These are phyloP conservation scores for Casuarina equisetifolia DNA, from an alignment of 306 rosid genomes.

Conservation along the genomic window DNA sequence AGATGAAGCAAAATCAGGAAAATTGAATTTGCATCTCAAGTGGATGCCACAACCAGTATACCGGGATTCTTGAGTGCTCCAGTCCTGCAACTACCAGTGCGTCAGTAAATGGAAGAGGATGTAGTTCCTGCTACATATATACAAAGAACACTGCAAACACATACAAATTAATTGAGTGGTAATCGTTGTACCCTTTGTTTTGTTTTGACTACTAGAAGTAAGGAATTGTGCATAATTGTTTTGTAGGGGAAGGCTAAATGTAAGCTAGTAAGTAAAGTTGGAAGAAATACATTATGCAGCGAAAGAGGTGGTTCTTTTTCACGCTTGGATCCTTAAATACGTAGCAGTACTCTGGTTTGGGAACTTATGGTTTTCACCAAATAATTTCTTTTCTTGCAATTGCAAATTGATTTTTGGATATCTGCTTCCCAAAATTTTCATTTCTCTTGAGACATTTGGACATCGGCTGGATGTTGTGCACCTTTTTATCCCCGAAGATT, in stretches of 20 bases:
- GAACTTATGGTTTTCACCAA: neutral
- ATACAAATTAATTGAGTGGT: constrained; percentile 7
- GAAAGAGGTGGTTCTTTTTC: neutral
- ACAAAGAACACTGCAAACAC: constrained; percentile 5
- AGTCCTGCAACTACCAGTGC: neutral
- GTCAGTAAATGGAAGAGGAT: neutral
- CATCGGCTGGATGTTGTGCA: neutral
- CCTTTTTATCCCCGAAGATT: too few relatives aligned
- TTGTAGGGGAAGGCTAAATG: constrained; percentile 16
- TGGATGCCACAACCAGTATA: constrained; percentile 91
- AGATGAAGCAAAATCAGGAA: constrained; percentile 84
- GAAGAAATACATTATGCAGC: neutral
- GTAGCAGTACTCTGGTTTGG: neutral
- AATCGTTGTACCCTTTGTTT: constrained; percentile 18
- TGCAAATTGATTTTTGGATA: neutral
- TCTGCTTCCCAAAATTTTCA: neutral
- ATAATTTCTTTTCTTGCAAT: neutral
- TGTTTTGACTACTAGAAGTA: neutral
- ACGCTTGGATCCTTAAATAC: neutral
- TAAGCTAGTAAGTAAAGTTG: constrained; percentile 14
- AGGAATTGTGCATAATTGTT: constrained; percentile 48
- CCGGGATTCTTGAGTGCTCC: constrained; percentile 61
- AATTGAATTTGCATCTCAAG: constrained; percentile 74
- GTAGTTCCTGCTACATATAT: constrained; percentile 1
- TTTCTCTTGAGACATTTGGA: neutral